Base-by-base conservation (phyloP, 2,329 filamentous ascomycete genomes). In the Stemphylium lycopersici region DNA sequence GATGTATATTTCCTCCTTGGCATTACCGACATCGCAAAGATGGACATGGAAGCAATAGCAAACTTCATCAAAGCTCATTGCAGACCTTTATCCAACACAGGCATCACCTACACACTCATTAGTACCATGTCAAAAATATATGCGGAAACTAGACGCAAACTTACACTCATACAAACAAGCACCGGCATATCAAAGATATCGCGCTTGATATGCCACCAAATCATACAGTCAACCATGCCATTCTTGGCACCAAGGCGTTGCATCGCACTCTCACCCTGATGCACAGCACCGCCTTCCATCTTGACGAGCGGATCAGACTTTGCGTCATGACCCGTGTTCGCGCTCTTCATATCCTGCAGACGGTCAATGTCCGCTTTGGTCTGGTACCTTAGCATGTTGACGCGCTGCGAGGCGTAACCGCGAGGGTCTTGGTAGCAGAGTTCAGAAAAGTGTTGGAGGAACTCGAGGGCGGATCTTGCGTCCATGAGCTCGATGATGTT, bases 171-270 rank as follows among this genome's bases (percentile, higher is more conserved):
- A 70, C 97, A 90, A 76, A 98, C 96, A 79, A 98, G 83, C 91
- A 97, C 96, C 18, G 95, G 95, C 76, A 98, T 96, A 78, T 98
- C 93, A 79, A 98, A 98, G 36, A 95, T 91, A 76, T 99, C 95
- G 60, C 93, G 84, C 79, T 96, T 96, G 59, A 98, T 93, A 60
- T 91, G 93, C 93, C 93, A 98, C 79, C 91, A 96, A 78, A 96
- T 96, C 68, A 90, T 92, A 79, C 93, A 97, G 72, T 96, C 90
- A 52, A 98, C 90, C 77, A 95, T 93, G 48, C 93, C 93, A 69
- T 96, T 92, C 71, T 87, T 89, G 69, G 90, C 81, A 0, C 84
- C 91, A 12, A 96, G 83, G 69, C 87, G 86, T 49, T 89, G 89
- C 76, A 96, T 93, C 8, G 90, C 92, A 58, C 90, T 84, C 75